phyloP scores from a whole-genome alignment of 164 flowering plant genomes.

The Echeveria elegans region DNA sequence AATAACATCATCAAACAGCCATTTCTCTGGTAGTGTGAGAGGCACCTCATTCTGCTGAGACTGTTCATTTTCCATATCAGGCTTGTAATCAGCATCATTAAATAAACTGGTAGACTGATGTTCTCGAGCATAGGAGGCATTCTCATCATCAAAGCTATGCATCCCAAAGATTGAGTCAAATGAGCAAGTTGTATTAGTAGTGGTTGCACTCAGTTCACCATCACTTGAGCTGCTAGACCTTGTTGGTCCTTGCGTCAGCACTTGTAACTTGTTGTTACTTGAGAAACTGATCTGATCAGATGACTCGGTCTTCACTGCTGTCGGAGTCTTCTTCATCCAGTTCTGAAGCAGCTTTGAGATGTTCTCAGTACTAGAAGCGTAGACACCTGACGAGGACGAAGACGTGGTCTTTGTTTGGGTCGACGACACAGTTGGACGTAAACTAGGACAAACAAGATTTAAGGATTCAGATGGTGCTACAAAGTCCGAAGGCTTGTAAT shows the following conservation, averaged over 20 bases:
- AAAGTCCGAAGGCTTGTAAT: slow-evolving; percentile 22
- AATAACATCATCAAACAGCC: slow-evolving; percentile 3
- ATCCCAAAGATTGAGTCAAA: background rate
- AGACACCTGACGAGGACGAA: slow-evolving; percentile 15
- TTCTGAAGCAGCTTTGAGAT: slow-evolving; percentile 56
- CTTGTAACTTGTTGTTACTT: background rate
- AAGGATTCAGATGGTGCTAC: slow-evolving; percentile 12
- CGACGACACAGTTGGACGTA: background rate
- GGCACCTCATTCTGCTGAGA: background rate
- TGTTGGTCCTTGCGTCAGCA: background rate
- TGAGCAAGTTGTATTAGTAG: background rate
- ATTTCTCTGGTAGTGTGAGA: slow-evolving; percentile 6
- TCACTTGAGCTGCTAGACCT: background rate
- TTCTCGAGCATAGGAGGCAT: background rate
- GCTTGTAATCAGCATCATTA: slow-evolving; percentile 6
- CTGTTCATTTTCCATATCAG: background rate
- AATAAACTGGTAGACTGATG: background rate
- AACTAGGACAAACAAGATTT: background rate
- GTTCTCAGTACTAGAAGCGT: slow-evolving; percentile 70
- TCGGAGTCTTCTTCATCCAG: slow-evolving; percentile 3
- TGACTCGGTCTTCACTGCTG: slow-evolving; percentile 1
- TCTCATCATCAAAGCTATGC: background rate
- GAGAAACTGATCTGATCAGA: background rate
- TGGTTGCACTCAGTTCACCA: background rate
- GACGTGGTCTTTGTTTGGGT: background rate